Conservation (phyloP, 495 filamentous ascomycete genomes). For the Xanthoparmelia taractica region DNA sequence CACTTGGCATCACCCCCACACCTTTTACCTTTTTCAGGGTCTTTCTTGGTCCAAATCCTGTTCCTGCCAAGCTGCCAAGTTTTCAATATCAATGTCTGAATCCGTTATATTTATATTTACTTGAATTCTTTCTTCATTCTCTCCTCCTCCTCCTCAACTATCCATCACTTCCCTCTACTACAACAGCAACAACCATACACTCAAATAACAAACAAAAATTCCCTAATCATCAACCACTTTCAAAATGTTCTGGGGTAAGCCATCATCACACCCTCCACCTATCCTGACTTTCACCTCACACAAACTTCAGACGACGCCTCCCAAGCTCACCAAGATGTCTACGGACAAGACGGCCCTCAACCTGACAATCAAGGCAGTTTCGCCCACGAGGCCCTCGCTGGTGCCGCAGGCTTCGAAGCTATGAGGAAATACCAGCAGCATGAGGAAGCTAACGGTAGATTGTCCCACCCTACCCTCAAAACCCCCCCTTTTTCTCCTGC, state of each 20-base stretch:
- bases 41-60: too few relatives aligned
- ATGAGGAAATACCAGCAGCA: slow-evolving; percentile 66
- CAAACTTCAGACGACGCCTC: slow-evolving; percentile 5
- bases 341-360: slow-evolving; percentile 9
- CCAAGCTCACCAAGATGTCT: slow-evolving; percentile 9
- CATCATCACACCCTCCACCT: background rate
- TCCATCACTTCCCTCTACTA: background rate
- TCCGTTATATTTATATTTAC: background rate
- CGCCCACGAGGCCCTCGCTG: slow-evolving; percentile 60
- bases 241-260: slow-evolving; percentile 12
- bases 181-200: background rate
- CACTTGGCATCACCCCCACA: background rate
- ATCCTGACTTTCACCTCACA: background rate
- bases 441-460: slow-evolving; percentile 52
- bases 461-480: background rate
- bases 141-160: background rate
- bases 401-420: slow-evolving; percentile 64
- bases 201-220: background rate
- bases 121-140: background rate
- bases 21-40: too few relatives aligned
- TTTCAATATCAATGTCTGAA: too few relatives aligned
- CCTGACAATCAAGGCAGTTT: slow-evolving; percentile 45
- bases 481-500: background rate
- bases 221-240: background rate
- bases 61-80: background rate